Base-by-base conservation (phyloP, 345 rosid genomes). In the Iberis pinnata region DNA sequence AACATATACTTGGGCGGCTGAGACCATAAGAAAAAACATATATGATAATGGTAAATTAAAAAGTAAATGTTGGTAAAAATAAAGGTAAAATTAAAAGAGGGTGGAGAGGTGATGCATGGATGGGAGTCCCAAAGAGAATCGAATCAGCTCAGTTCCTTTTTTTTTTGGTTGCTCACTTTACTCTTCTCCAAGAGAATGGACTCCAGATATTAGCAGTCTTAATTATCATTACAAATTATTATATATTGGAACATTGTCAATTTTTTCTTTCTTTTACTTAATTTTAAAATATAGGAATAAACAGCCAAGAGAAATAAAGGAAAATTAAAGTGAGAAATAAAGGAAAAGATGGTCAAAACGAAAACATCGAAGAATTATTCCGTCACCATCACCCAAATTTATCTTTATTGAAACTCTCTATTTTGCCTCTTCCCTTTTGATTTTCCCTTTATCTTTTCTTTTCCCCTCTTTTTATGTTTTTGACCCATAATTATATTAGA, bases 151-250 rank as follows among this genome's bases (percentile, higher is more conserved):
- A 57, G 58, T 43, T 69, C 64, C 69, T 56, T 57, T 63, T 29
- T 42, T 60, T 35, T 32, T 26, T 45, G 8, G 14, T 55, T 31
- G 22, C 48, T 56, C 14, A 51, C 69, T 69, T 69, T 69, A 69
- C 65, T n/a, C 64, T 69, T 63, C 73, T 63, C 73, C 73, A 69
- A 69, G 73, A 63, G 56, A 69, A 69, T 69, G 73, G 69, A 57
- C 39, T 63, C 73, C 73, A 69, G 69, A 69, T 69, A 49, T 56
- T 62, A 49, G 22, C 59, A 52, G 18, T 63, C 44, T 25, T 36
- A 32, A 68, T 41, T 15, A 46, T 26, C 12, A 20, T 31, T 7
- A 12, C 4, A 53, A 42, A 60, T 12, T 38, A 12, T 25, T 52
- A 45, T 40, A 29, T 43, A 6, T 20, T 58, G 26, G 44, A 48